A percentile compares a stretch with the other conserved stretches of the same genome.
phyloP scores from a whole-genome alignment of 1,139 yeast genomes.

The Debaryomyces coudertii region DNA sequence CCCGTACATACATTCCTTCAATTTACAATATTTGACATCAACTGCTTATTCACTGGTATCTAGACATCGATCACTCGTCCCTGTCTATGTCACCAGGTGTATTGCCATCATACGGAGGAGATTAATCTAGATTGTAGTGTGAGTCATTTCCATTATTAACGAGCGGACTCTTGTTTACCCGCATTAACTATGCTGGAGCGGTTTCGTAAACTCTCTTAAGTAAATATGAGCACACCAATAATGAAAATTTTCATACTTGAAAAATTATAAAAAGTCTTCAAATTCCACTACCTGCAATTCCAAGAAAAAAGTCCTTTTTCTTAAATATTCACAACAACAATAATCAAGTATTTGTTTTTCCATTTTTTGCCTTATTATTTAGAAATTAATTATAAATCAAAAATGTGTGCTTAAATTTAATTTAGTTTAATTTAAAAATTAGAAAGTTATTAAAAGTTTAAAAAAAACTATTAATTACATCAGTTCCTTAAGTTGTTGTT shows the following conservation, averaged over 20 bases:
- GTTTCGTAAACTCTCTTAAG: background rate
- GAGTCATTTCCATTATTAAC: conserved; percentile 6
- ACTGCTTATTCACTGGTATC: background rate
- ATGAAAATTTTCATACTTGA: conserved; percentile 4
- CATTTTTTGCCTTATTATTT: conserved; percentile 18
- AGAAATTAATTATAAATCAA: conserved; percentile 16
- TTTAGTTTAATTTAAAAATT: conserved; percentile 10
- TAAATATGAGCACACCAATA: conserved; percentile 2
- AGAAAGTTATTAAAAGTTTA: conserved; percentile 12
- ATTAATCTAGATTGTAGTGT: background rate
- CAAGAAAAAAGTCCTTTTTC: conserved; percentile 15
- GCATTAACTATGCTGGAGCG: background rate
- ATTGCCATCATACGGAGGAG: background rate
- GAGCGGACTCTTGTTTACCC: conserved; percentile 3
- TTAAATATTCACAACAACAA: conserved; percentile 16
- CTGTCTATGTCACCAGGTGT: background rate
- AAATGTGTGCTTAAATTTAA: conserved; percentile 42
- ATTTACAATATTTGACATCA: conserved; percentile 3
- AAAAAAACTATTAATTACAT: conserved; percentile 18
- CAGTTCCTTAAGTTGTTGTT: conserved; percentile 17
- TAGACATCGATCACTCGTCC: background rate
- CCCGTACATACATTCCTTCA: background rate
- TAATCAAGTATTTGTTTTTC: conserved; percentile 16
- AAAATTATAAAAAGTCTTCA: conserved; percentile 8
- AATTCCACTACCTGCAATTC: background rate